Evolutionary conservation across 1,139 yeast species (phyloP), one percentile per base, ranked within the genome.

Genomic region (Debaryomyces psychrophilus): DNA sequence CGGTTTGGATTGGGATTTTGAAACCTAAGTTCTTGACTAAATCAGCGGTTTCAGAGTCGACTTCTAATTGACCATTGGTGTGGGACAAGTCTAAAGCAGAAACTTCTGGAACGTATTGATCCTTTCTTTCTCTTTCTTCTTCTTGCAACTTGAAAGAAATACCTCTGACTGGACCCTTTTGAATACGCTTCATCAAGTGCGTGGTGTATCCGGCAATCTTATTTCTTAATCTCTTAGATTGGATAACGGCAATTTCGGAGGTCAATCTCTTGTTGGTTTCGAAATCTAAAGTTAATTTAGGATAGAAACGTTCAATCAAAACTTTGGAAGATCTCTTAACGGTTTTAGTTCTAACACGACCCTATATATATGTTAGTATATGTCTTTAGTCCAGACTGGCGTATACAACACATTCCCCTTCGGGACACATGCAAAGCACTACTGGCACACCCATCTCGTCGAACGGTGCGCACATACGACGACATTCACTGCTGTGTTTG

Each of bases 161-260:
- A 84, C 99, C 99, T 87, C 98, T 92, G 68, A 93, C 99, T 83
- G 99, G 99, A 73, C 99, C 99, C 86, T 93, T 93, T 82, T 95
- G 99, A 74, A 93, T 93, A 85, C 99, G 92, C 87, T 90, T 92
- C 99, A 93, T 95, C 81, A 93, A 87, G 81, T 93, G 99, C 73
- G 99, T 93, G 81, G 99, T 93, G 96, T 92, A 93, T 77, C 99
- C 99, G 76, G 99, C 99, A 73, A 93, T 95, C 90, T 93, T 93
- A 95, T 95, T 95, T 86, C 99, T 93, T 78, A 95, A 88, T 83
- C 99, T 92, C 89, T 95, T 95, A 71, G 99, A 90, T 80, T 95
- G 97, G 75, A 95, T 95, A 78, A 89, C 92, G 68, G 99, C 99
- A 70, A 95, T 90, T 80, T 95, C 97, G 71, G 90, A 87, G 69